Base-by-base conservation (phyloP, 192 early-diverging fungal species). In the Podochytrium sp. region DNA sequence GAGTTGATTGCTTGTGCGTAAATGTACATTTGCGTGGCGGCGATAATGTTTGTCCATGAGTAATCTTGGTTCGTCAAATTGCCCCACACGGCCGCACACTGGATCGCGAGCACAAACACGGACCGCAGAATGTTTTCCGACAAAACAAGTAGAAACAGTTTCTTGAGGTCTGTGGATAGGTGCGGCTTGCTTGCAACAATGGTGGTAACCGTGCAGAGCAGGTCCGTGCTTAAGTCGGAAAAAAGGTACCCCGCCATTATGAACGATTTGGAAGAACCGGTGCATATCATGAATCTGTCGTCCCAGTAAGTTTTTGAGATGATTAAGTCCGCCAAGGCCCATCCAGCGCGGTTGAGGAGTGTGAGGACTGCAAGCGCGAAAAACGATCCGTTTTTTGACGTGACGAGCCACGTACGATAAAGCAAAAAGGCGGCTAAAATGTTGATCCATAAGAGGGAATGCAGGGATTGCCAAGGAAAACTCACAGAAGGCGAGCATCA, bases 1-100 rank as follows among this genome's bases (percentile, higher is more conserved):
- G 63, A 65, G 47, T 65, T 65, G 30, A 65, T 10, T 23, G 63
- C 63, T 29, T 65, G 63, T 23, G 63, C 38, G 5, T 23, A 6
- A 1, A 65, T 32, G 33, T 65, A 65, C 38, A 43, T 65, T 47
- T 65, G 35, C 41, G 47, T 10, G 18, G 18, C 12, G n/a, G 23
- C 23, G 47, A 65, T 65, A 7, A 55, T 29, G 30, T 55, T 55
- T 5, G 52, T 29, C 10, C 10, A 10, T 25, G 52, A 27, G 20
- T 20, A 23, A 55, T 55, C 52, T 29, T 23, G 25, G 35, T 12
- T 23, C 4, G 38, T 25, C 14, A 25, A 20, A 12, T 1, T 65
- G 23, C 63, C 23, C 41, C 63, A 25, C n/a, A 65, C 63, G 33
- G 63, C 23, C 2, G 30, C 6, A 20, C n/a, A 16, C 12, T 65